Evolutionary conservation across 164 flowering plant genomes (phyloP).

Genomic region (Euptelea pleiosperma): DNA sequence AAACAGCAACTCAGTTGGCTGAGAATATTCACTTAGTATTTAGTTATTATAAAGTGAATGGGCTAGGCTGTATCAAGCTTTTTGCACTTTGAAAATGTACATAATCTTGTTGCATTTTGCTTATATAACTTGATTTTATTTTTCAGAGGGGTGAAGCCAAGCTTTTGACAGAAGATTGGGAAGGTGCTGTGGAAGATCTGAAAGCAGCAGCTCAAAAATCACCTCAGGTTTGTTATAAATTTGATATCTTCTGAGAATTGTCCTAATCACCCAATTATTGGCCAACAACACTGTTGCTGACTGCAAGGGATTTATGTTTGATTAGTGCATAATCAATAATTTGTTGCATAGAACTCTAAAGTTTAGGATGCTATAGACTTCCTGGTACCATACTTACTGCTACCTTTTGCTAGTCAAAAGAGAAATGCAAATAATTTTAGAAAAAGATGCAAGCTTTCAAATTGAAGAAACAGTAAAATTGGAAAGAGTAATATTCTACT

Average conservation of each 20-base stretch:
- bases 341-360: background rate
- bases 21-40: background rate
- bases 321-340: background rate
- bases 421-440: too few species aligned
- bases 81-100: background rate
- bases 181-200: constrained; percentile 90
- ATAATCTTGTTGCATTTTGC: background rate
- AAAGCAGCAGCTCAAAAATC: constrained; percentile 85
- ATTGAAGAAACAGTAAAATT: too few species aligned
- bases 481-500: too few species aligned
- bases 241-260: background rate
- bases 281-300: background rate
- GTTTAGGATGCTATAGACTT: background rate
- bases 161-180: constrained; percentile 89
- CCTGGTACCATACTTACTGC: too few species aligned
- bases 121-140: background rate
- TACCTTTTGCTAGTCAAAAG: too few species aligned
- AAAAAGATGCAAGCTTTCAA: too few species aligned
- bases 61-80: background rate
- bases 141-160: constrained; percentile 98
- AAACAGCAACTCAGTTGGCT: background rate
- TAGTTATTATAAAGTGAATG: background rate
- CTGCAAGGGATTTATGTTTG: background rate
- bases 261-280: background rate
- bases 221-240: constrained; percentile 70